Evolutionary conservation across 768 basidiomycete species (phyloP).

Genomic region (Agrocybe pediades): DNA sequence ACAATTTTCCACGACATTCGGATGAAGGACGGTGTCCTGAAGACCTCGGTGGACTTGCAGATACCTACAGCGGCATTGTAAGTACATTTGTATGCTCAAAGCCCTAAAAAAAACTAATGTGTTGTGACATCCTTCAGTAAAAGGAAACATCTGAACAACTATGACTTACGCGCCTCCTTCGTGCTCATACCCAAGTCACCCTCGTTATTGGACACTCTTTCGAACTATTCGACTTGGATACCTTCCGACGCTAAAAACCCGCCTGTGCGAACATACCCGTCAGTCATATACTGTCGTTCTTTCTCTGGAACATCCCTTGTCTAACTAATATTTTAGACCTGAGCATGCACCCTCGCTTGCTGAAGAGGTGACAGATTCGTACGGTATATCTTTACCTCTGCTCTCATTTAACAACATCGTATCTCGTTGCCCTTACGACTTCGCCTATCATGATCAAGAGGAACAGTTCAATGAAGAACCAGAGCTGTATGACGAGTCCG

Average conservation of each 20-base stretch:
- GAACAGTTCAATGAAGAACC: neutral
- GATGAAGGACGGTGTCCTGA: conserved; percentile 24
- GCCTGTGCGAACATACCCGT: conserved; percentile 31
- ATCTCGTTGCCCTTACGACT: conserved; percentile 21
- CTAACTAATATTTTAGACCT: no score
- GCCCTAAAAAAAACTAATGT: neutral
- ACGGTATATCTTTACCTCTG: conserved; percentile 25
- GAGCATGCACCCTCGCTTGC: conserved; percentile 9
- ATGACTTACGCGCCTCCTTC: conserved; percentile 38
- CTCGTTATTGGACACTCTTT: conserved; percentile 27
- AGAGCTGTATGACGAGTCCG: neutral
- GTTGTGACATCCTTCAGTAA: conserved; percentile 14
- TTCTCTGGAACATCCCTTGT: no score
- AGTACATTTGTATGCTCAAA: conserved; percentile 5
- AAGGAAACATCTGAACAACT: conserved; percentile 22
- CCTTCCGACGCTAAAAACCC: conserved; percentile 25
- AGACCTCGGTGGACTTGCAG: conserved; percentile 24
- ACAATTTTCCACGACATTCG: conserved; percentile 28
- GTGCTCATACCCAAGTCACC: conserved; percentile 33
- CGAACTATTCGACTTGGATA: conserved; percentile 32
- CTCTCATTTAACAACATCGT: conserved; percentile 31
- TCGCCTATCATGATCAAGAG: neutral
- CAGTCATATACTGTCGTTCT: conserved; percentile 11
- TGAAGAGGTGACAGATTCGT: conserved; percentile 34
- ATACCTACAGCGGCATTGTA: conserved; percentile 35